Percentiles rank a stretch among this genome's conserved stretches.
Evolutionary conservation across 352 stramenopile species (phyloP).

Genomic region (Phytophthora meadii): DNA sequence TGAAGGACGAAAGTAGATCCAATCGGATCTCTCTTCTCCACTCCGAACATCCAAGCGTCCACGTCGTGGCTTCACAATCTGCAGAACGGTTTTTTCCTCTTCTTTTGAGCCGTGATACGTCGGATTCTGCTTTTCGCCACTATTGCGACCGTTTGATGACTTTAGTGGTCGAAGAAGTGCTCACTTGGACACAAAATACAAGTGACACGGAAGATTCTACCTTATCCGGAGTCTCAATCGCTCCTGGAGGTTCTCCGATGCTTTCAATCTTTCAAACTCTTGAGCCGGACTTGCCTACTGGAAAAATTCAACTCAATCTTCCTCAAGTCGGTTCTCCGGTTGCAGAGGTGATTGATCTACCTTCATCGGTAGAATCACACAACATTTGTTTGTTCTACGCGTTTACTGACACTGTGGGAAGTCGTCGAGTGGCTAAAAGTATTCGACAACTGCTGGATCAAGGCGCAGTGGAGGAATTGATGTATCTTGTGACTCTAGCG

Average conservation of each 20-base stretch:
- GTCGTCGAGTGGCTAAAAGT: slow-evolving; percentile 18
- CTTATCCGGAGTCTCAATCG: slow-evolving; percentile 18
- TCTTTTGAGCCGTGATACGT: slow-evolving; percentile 18
- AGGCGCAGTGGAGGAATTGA: slow-evolving; percentile 23
- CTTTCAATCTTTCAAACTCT: slow-evolving; percentile 38
- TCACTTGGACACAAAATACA: slow-evolving; percentile 33
- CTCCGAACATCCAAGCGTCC: neutral
- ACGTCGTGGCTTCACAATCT: slow-evolving; percentile 15
- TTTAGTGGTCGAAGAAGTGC: slow-evolving; percentile 43
- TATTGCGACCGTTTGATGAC: slow-evolving; percentile 45
- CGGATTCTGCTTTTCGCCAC: slow-evolving; percentile 28
- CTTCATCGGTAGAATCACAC: slow-evolving; percentile 12
- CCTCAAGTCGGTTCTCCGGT: slow-evolving; percentile 5
- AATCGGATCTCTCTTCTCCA: slow-evolving; percentile 11
- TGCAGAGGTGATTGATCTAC: slow-evolving; percentile 18
- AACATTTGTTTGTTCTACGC: slow-evolving; percentile 34
- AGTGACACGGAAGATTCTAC: slow-evolving; percentile 10
- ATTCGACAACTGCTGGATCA: slow-evolving; percentile 24
- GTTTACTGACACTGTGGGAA: slow-evolving; percentile 14
- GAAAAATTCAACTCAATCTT: slow-evolving; percentile 28
- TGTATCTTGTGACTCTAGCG: slow-evolving; percentile 33
- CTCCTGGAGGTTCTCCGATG: slow-evolving; percentile 20
- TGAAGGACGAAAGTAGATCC: neutral
- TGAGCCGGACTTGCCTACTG: slow-evolving; percentile 36
- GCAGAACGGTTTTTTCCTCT: slow-evolving; percentile 25